A percentile compares a stretch with the other conserved stretches of the same genome.
Conservation (phyloP, 1,284 basidiomycete genomes). For the Marasmius sp. region DNA sequence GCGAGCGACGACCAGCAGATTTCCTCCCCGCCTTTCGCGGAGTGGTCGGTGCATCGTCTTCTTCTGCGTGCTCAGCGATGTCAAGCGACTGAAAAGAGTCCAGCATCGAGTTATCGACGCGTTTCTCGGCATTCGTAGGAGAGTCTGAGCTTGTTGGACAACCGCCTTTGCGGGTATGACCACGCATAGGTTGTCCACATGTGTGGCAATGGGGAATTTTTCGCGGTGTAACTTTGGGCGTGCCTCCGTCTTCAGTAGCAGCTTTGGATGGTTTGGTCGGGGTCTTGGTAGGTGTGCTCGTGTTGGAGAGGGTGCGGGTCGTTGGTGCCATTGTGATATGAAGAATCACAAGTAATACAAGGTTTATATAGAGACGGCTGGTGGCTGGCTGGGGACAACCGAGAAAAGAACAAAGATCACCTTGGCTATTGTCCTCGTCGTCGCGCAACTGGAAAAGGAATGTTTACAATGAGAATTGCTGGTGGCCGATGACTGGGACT, state of each 20-base stretch:
- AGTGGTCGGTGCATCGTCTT: background rate
- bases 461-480: too few relatives aligned
- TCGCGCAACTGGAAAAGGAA: too few relatives aligned
- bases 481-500: too few relatives aligned
- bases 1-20: constrained; percentile 6
- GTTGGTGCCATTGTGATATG: constrained; percentile 7
- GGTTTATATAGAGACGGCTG: background rate
- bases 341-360: background rate
- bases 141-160: constrained; percentile 43
- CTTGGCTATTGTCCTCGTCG: too few relatives aligned
- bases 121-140: constrained; percentile 35
- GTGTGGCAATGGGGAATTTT: constrained; percentile 50
- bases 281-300: constrained; percentile 7
- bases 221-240: constrained; percentile 33
- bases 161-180: constrained; percentile 54
- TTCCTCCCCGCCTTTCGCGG: background rate
- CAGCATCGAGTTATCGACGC: background rate
- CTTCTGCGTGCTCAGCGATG: background rate
- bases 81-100: constrained; percentile 4
- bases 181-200: constrained; percentile 50
- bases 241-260: background rate
- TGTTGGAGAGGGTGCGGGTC: constrained; percentile 1
- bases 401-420: too few relatives aligned
- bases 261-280: background rate
- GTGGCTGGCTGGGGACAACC: background rate